Percentiles rank a stretch among this genome's conserved stretches.
These are phyloP conservation scores for Cladosporium sp. DNA, from an alignment of 2,329 filamentous ascomycete genomes.

Conservation along the genomic window DNA sequence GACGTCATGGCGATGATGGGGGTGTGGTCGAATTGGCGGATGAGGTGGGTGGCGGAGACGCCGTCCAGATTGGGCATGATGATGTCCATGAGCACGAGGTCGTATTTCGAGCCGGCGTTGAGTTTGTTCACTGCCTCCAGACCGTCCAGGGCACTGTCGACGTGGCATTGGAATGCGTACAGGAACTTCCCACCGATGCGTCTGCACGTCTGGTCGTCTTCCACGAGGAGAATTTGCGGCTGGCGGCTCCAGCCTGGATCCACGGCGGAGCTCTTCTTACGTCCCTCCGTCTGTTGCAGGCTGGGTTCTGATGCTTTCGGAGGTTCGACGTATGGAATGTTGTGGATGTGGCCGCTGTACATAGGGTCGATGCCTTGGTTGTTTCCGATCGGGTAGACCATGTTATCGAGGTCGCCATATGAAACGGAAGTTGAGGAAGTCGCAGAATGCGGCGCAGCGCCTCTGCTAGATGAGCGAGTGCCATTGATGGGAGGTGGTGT, in stretches of 20 bases:
- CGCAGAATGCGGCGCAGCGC: constrained; percentile 38
- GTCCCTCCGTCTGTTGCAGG: constrained; percentile 35
- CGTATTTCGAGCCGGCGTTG: constrained; percentile 57
- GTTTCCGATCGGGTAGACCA: constrained; percentile 87
- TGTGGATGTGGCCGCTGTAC: constrained; percentile 88
- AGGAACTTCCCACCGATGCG: constrained; percentile 62
- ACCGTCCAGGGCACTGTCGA: constrained; percentile 70
- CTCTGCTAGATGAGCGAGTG: constrained; percentile 39
- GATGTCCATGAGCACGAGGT: constrained; percentile 55
- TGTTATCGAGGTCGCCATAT: constrained; percentile 56
- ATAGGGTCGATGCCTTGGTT: constrained; percentile 92
- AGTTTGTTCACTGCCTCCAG: constrained; percentile 88
- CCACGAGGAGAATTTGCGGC: constrained; percentile 83
- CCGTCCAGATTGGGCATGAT: constrained; percentile 97
- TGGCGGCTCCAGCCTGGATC: constrained; percentile 60
- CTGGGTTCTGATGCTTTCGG: constrained; percentile 51
- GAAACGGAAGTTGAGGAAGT: constrained; percentile 47
- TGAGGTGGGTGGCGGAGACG: constrained; percentile 88
- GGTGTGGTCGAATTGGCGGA: constrained; percentile 75
- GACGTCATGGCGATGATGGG: constrained; percentile 99
- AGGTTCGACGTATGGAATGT: constrained; percentile 79
- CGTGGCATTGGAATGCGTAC: constrained; percentile 57
- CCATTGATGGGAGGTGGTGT: constrained; percentile 52
- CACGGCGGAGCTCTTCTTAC: constrained; percentile 56
- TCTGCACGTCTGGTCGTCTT: constrained; percentile 66